phyloP scores from a whole-genome alignment of 768 basidiomycete species.

The Inosperma sp. region DNA sequence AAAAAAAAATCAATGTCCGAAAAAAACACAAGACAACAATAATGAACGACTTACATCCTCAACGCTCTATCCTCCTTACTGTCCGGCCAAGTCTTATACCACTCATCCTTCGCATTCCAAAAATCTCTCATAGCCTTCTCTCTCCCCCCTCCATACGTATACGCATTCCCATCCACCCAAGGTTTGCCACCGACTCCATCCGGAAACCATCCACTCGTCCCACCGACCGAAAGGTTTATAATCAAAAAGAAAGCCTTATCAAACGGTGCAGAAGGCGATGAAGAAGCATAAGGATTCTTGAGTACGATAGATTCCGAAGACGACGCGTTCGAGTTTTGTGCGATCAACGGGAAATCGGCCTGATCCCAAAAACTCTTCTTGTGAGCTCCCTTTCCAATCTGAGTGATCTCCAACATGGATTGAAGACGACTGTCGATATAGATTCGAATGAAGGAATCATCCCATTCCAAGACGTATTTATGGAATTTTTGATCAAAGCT shows the following conservation, averaged over 20 bases:
- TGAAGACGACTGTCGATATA: conserved; percentile 72
- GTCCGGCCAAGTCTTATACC: conserved; percentile 69
- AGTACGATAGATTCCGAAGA: conserved; percentile 36
- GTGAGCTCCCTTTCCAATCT: too few relatives aligned
- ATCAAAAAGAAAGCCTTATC: conserved; percentile 69
- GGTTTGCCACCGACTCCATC: conserved; percentile 71
- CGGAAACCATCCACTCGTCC: conserved; percentile 87
- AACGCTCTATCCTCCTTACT: conserved; percentile 57
- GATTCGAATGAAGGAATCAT: conserved; percentile 59
- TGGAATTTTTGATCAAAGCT: conserved; percentile 52
- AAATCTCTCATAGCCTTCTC: conserved; percentile 71
- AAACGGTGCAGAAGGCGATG: conserved; percentile 23
- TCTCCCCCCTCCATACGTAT: too few relatives aligned
- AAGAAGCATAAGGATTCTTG: conserved; percentile 32
- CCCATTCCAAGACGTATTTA: conserved; percentile 78
- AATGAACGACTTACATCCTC: conserved; percentile 50
- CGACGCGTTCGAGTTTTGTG: conserved; percentile 36
- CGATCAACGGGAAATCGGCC: conserved; percentile 58
- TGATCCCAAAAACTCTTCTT: conserved; percentile 72
- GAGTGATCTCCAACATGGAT: conserved; percentile 56
- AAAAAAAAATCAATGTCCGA: conserved; percentile 18
- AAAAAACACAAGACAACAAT: conserved; percentile 6
- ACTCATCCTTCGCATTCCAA: conserved; percentile 51
- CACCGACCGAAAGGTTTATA: conserved; percentile 71
- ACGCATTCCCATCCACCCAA: conserved; percentile 62